These are phyloP conservation scores for Stagonosporopsis rhizophila DNA, from an alignment of 2,329 filamentous ascomycete species.

Conservation along the genomic window DNA sequence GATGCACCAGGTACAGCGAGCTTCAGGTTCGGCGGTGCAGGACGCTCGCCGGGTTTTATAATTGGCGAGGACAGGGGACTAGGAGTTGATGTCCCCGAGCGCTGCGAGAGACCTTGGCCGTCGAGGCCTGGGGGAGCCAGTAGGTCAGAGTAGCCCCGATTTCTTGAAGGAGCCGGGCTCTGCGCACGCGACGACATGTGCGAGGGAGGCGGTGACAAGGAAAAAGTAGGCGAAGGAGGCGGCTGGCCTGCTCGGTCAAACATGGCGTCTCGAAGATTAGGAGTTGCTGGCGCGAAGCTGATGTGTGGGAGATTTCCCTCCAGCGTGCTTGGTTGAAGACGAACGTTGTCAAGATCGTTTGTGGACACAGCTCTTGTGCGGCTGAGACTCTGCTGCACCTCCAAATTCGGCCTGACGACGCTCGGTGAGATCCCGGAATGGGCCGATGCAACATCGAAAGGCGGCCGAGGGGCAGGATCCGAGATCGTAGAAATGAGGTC, in stretches of 20 bases:
- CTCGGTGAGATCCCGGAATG: conserved; percentile 29
- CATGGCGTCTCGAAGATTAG: conserved; percentile 31
- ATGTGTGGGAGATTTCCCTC: conserved; percentile 42
- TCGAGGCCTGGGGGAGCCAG: conserved; percentile 52
- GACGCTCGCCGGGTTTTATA: conserved; percentile 29
- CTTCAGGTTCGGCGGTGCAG: conserved; percentile 48
- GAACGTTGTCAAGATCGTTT: conserved; percentile 61
- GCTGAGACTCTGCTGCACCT: conserved; percentile 38
- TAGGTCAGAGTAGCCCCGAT: conserved; percentile 32
- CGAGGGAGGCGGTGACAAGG: conserved; percentile 53
- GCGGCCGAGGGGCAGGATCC: conserved; percentile 54
- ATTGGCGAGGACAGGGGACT: conserved; percentile 41
- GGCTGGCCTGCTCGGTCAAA: conserved; percentile 19
- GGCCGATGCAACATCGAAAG: conserved; percentile 39
- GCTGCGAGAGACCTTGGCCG: conserved; percentile 23
- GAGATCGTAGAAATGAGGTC: conserved; percentile 57
- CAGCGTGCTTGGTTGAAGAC: conserved; percentile 51
- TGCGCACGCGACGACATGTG: conserved; percentile 33
- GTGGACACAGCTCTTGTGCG: conserved; percentile 64
- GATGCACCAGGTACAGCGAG: conserved; percentile 52
- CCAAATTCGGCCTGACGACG: conserved; percentile 35
- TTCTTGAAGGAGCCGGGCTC: conserved; percentile 36
- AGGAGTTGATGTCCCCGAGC: conserved; percentile 27
- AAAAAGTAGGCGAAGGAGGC: conserved; percentile 49
- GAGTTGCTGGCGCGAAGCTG: conserved; percentile 45